phyloP scores from a whole-genome alignment of 2,329 filamentous ascomycete species.

The Fusarium siculi region DNA sequence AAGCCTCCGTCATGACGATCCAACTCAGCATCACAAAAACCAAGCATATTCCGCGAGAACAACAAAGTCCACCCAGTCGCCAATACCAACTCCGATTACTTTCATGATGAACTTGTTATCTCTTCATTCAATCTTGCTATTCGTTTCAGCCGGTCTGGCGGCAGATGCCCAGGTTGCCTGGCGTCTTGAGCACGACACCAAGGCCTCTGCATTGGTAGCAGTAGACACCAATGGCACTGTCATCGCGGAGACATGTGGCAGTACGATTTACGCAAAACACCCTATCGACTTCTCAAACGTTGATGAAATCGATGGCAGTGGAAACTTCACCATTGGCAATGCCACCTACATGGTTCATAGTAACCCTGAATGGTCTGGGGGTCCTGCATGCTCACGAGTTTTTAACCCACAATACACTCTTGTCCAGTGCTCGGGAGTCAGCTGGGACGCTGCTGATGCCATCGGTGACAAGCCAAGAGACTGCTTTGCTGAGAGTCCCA shows the following conservation, averaged over 20 bases:
- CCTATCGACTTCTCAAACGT: neutral
- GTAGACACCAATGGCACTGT: neutral
- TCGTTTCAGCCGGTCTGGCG: neutral
- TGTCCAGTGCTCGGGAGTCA: neutral
- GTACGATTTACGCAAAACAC: neutral
- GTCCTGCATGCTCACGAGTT: neutral
- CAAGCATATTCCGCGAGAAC: neutral
- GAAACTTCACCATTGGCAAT: neutral
- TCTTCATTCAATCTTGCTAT: neutral
- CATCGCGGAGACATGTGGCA: neutral
- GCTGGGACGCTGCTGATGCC: neutral
- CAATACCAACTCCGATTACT: neutral
- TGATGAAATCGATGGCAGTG: neutral
- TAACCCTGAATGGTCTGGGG: neutral
- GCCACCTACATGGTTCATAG: neutral
- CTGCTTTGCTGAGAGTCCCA: neutral
- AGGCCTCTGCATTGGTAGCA: neutral
- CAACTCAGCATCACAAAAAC: neutral
- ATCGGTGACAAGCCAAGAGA: neutral
- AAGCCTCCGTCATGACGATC: neutral
- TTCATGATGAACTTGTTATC: neutral
- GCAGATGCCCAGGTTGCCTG: neutral
- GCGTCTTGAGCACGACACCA: neutral
- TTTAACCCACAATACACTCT: neutral
- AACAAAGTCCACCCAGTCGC: neutral